Base-by-base conservation (phyloP, 2,329 filamentous ascomycete species). In the Trichoderma simmonsii region DNA sequence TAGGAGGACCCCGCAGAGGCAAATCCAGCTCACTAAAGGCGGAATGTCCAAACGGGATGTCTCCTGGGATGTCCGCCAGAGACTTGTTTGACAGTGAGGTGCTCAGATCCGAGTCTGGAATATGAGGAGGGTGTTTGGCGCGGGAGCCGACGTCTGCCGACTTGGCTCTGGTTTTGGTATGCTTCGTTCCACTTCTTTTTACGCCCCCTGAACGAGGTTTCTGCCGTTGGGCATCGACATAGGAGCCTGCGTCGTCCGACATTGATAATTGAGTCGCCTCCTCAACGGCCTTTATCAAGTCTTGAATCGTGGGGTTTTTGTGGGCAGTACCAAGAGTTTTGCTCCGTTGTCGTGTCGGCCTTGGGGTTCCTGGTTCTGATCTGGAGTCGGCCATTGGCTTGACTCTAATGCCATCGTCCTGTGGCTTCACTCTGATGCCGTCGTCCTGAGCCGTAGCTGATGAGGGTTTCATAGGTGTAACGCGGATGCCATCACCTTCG, bases 1-100 rank as follows among this genome's bases (percentile, higher is more conserved):
- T 80, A n/a, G 84, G 81, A 68, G 86, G 82, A 6, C 84, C 84
- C 24, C 84, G 83, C 1, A 86, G 77, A 1, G 88, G 85, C 1
- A 91, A 79, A 68, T 91, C 89, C 7, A 91, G 82, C 75, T 89
- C 88, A 74, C 88, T 91, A 75, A 91, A 91, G n/a, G 89, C 89
- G 21, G 89, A 91, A 74, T 88, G 87, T 6, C 89, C 89, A 77
- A 90, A 86, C 0, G 89, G 89, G 63, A 91, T 90, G 14, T 91
- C 89, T 11, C 81, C 82, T 3, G 80, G 77, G 15, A 83, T 88
- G 48, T 91, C 88, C 18, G 87, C 88, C 39, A 90, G 77, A 3
- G 87, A 86, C 74, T 88, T 88, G 39, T 83, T 84, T 4, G 85
- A 75, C 11, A 82, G 73, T 61, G 79, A 82, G 2, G 82, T 81